Conservation (phyloP, 2,329 filamentous ascomycete species). For the Aspergillus sp. region DNA sequence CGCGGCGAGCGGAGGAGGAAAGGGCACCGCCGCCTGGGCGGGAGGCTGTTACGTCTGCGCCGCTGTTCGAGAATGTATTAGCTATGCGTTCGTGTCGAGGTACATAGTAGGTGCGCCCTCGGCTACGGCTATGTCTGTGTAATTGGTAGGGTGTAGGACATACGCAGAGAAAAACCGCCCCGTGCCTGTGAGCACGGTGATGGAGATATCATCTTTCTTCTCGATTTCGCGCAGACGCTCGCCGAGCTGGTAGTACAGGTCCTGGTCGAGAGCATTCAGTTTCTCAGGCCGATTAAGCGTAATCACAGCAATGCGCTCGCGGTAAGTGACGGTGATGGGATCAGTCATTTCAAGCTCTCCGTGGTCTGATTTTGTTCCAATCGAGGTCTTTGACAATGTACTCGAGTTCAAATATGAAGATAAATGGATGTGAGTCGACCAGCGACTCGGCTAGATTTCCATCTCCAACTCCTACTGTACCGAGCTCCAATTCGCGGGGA, state of each 20-base stretch:
- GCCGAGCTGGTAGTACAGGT: conserved; percentile 71
- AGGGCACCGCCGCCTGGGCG: conserved; percentile 35
- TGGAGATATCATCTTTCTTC: conserved; percentile 67
- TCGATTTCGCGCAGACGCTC: conserved; percentile 71
- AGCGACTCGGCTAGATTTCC: neutral
- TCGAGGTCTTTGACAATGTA: no score
- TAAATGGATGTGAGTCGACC: neutral
- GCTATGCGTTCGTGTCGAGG: no score
- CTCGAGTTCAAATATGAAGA: no score
- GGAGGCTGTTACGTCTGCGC: conserved; percentile 65
- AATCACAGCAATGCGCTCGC: conserved; percentile 69
- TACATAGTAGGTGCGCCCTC: neutral
- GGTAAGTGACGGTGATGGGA: conserved; percentile 54
- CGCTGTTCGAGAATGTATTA: conserved; percentile 43
- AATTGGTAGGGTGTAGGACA: conserved; percentile 19
- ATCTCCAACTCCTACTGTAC: neutral
- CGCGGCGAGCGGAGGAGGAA: conserved; percentile 41
- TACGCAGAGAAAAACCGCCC: conserved; percentile 85
- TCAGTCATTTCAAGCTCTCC: conserved; percentile 22
- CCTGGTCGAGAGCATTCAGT: conserved; percentile 70
- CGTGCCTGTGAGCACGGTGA: conserved; percentile 77
- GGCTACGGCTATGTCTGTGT: neutral
- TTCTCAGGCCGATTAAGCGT: conserved; percentile 80
- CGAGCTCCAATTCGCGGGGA: conserved; percentile 10
- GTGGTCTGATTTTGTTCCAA: neutral